Percentiles rank a stretch among this genome's conserved stretches.
phyloP scores from a whole-genome alignment of 2,329 filamentous ascomycete species.

The Epichloe hybrida region DNA sequence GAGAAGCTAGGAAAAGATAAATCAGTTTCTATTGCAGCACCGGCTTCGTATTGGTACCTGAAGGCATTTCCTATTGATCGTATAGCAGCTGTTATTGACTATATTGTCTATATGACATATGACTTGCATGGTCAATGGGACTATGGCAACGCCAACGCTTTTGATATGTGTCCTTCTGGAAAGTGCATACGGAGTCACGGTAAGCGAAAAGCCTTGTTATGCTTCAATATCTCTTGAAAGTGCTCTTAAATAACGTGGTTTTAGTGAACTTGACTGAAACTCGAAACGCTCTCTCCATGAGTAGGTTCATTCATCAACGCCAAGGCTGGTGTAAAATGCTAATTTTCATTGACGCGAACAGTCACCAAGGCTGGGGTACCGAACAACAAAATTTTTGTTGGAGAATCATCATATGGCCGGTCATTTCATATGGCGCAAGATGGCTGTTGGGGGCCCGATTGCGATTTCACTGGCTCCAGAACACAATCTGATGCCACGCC shows the following conservation, averaged over 20 bases:
- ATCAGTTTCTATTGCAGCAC: slow-evolving; percentile 17
- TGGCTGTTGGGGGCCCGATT: slow-evolving; percentile 11
- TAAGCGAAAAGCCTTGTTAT: too few relatives aligned
- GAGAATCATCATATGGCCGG: slow-evolving; percentile 15
- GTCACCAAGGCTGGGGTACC: slow-evolving; percentile 15
- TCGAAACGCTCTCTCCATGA: slow-evolving; percentile 13
- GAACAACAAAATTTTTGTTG: slow-evolving; percentile 14
- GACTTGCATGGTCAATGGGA: slow-evolving; percentile 21
- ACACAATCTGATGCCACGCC: slow-evolving; percentile 7
- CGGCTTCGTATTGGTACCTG: slow-evolving; percentile 22
- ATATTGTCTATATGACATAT: slow-evolving; percentile 22
- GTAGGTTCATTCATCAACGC: too few relatives aligned
- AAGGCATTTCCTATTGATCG: slow-evolving; percentile 15
- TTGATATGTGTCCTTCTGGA: not conserved
- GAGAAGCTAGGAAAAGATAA: slow-evolving; percentile 8
- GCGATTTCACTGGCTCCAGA: slow-evolving; percentile 9
- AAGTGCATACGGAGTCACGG: slow-evolving; percentile 3
- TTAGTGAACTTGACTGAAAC: slow-evolving; percentile 15
- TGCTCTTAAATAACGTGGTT: too few relatives aligned
- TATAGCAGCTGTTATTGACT: slow-evolving; percentile 16
- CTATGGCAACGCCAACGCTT: not conserved
- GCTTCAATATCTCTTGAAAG: too few relatives aligned
- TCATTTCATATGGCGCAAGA: slow-evolving; percentile 15
- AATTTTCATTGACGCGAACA: not conserved
- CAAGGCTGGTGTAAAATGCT: too few relatives aligned